Evolutionary conservation across 345 rosid species (phyloP), one percentile per base, ranked within the genome.

Genomic region (Laguncularia racemosa): DNA sequence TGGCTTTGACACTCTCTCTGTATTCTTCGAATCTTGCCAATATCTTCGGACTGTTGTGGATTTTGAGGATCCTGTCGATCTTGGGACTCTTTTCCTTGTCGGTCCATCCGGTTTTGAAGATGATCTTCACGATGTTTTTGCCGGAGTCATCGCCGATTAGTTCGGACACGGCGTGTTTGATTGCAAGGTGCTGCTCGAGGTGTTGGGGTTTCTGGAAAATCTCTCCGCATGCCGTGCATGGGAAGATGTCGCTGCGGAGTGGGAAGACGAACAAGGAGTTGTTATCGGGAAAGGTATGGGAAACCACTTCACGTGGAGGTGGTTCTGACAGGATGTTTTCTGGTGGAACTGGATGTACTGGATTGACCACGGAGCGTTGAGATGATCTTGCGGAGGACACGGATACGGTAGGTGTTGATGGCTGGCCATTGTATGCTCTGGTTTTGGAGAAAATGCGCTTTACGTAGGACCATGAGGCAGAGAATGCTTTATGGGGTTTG

Each of bases 161-260:
- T 75, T 84, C 95, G 20, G 95, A 75, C 0, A 93, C 88, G 21
- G 87, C 97, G 56, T 89, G 99, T 59, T 80, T 85, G 64, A 77
- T 52, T 18, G 86, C 68, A 58, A 68, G 80, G 64, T 93, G n/a
- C 2, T 82, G 90, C 52, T 89, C 99, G 3, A 89, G 96, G 26
- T 82, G 75, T 45, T 75, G 78, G 3, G 70, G 57, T 40, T 59
- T 81, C 6, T 60, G 82, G 60, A 93, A 84, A 20, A 87, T 73
- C n/a, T 93, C 99, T 2, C 96, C 99, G 18, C 97, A 89, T n/a
- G 79, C 61, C 1, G 85, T 73, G 72, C 97, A 93, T 1, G 95
- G 81, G 65, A 79, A 85, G 66, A 92, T 84, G n/a, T 89, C 89
- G 55, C 75, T 80, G n/a, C 91, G 73, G 7, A 73, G n/a, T 50